Evolutionary conservation across 164 flowering plant genomes (phyloP).

Genomic region (Dillenia turbinata): DNA sequence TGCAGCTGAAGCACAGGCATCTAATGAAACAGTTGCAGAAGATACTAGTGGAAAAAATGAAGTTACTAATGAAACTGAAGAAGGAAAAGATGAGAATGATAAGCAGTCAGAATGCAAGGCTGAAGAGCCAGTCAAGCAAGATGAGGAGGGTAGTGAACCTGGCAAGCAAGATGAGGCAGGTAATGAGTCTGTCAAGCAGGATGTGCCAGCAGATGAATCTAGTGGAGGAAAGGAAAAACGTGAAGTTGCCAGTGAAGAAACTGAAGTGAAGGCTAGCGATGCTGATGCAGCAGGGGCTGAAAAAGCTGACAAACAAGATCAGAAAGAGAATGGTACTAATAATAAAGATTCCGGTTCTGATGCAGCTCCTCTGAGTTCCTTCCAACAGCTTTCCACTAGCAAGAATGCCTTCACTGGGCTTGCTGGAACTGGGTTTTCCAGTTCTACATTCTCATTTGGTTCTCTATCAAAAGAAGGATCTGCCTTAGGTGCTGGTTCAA

Average conservation of each 20-base stretch:
- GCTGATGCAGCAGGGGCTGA: slow-evolving; percentile 7
- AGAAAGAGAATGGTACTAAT: slow-evolving; percentile 21
- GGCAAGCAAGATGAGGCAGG: slow-evolving; percentile 8
- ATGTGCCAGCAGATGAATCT: slow-evolving; percentile 6
- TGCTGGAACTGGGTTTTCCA: slow-evolving; percentile 82
- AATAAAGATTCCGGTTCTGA: slow-evolving; percentile 25
- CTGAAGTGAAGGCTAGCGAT: slow-evolving; percentile 15
- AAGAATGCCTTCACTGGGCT: slow-evolving; percentile 92
- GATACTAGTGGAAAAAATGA: slow-evolving; percentile 22
- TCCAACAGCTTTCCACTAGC: slow-evolving; percentile 76
- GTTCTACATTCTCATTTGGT: slow-evolving; percentile 77
- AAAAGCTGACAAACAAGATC: slow-evolving; percentile 13
- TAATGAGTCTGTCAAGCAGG: slow-evolving; percentile 1
- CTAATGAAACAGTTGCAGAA: slow-evolving; percentile 20
- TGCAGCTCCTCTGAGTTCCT: slow-evolving; percentile 54
- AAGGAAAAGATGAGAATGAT: slow-evolving; percentile 21
- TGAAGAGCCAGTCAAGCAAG: slow-evolving; percentile 23
- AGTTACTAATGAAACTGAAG: slow-evolving; percentile 17
- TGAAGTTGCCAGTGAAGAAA: slow-evolving; percentile 4
- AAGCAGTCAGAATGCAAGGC: slow-evolving; percentile 24
- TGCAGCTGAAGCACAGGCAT: slow-evolving; percentile 18
- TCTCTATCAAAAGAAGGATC: slow-evolving; percentile 49
- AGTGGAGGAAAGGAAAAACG: slow-evolving; percentile 4
- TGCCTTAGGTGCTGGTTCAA: slow-evolving; percentile 31
- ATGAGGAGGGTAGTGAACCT: slow-evolving; percentile 19